phyloP scores from a whole-genome alignment of 441 rosid genomes.

The Corymbia citriodora region DNA sequence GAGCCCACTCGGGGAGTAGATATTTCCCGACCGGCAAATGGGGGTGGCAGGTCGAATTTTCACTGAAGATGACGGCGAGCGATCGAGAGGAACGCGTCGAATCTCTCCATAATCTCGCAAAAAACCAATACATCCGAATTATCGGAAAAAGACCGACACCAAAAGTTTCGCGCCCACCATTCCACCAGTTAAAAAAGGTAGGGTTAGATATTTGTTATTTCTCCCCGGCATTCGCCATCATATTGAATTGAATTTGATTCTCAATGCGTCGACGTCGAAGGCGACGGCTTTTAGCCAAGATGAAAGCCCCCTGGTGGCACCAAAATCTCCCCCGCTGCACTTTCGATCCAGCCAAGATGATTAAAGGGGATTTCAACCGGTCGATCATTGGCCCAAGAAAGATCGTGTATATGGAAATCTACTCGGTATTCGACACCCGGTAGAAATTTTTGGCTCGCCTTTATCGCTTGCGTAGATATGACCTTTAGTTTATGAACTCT shows the following conservation, averaged over 20 bases:
- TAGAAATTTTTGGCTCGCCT: background rate
- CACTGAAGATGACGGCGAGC: background rate
- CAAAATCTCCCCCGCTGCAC: background rate
- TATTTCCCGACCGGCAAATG: background rate
- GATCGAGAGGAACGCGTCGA: background rate
- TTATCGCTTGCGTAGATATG: background rate
- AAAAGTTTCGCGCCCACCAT: background rate
- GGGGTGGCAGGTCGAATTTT: background rate
- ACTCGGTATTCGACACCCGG: background rate
- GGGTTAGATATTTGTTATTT: background rate
- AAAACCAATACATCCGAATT: background rate
- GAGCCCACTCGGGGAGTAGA: background rate
- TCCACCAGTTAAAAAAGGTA: background rate
- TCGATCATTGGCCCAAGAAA: background rate
- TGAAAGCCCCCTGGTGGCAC: background rate
- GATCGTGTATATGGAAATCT: background rate
- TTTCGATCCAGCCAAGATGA: background rate
- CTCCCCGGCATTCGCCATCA: background rate
- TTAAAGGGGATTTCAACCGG: background rate
- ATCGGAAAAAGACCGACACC: background rate
- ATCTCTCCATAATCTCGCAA: background rate
- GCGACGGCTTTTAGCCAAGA: background rate
- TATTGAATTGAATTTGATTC: background rate
- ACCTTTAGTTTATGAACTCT: background rate
- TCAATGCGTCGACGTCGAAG: background rate